Conservation (phyloP, 73 alveolate species). For the Paramecium pentaurelia region DNA sequence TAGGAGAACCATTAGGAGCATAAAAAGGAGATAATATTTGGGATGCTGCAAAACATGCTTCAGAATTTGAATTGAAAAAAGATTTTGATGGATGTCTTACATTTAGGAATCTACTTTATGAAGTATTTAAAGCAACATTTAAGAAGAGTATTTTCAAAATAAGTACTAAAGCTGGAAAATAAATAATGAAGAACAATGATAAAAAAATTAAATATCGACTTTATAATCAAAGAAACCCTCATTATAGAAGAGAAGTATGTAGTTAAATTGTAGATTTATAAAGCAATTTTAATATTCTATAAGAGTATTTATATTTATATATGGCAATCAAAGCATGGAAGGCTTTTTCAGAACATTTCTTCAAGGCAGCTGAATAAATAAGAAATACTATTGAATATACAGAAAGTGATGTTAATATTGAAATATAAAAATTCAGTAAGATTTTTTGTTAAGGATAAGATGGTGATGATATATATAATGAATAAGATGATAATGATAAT, state of each 20-base stretch:
- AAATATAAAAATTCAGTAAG: neutral
- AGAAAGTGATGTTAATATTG: neutral
- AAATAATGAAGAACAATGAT: constrained; percentile 9
- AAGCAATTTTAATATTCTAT: neutral
- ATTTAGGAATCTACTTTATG: constrained; percentile 12
- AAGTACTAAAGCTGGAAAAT: neutral
- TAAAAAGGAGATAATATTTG: constrained; percentile 34
- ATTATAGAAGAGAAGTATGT: neutral
- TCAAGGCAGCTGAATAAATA: neutral
- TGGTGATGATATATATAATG: neutral
- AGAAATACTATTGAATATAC: neutral
- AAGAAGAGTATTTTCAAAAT: neutral
- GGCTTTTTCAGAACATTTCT: neutral
- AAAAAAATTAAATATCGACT: constrained; percentile 22
- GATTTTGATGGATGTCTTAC: constrained; percentile 41
- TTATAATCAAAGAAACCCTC: neutral
- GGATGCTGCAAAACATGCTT: constrained; percentile 42
- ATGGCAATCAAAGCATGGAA: constrained; percentile 43
- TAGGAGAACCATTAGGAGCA: constrained; percentile 34
- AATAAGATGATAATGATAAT: neutral
- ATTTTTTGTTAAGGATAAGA: neutral
- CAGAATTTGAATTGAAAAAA: neutral
- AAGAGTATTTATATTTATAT: constrained; percentile 3
- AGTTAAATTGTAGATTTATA: neutral
- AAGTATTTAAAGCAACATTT: neutral